These are phyloP conservation scores for Boletus fagicola DNA, from an alignment of 768 basidiomycete genomes.

Conservation along the genomic window DNA sequence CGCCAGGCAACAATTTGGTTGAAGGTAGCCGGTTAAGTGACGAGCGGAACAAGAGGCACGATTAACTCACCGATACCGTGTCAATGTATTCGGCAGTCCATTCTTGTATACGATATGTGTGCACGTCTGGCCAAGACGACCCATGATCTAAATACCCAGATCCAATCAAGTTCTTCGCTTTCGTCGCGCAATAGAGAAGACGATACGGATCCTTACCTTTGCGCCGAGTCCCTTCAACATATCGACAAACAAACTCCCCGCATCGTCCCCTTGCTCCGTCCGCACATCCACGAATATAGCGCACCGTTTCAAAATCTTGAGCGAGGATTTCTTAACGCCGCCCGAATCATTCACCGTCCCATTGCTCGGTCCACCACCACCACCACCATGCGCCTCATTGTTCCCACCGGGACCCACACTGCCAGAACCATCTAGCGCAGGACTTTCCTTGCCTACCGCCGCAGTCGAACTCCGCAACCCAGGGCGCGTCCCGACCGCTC, in stretches of 20 bases:
- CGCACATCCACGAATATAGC: slow-evolving; percentile 82
- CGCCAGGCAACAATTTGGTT: background rate
- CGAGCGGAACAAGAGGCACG: background rate
- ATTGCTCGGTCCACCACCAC: slow-evolving; percentile 15
- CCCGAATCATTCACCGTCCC: slow-evolving; percentile 22
- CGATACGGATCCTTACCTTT: slow-evolving; percentile 47
- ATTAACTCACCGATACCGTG: slow-evolving; percentile 58
- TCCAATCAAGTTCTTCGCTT: background rate
- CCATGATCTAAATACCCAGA: slow-evolving; percentile 46
- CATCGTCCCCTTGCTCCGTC: slow-evolving; percentile 74
- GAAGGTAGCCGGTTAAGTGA: background rate
- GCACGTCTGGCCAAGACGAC: slow-evolving; percentile 66
- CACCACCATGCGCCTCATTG: slow-evolving; percentile 19
- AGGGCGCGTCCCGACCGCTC: slow-evolving; percentile 48
- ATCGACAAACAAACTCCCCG: slow-evolving; percentile 75
- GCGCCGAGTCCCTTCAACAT: slow-evolving; percentile 82
- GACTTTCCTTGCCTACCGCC: slow-evolving; percentile 20
- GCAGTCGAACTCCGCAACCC: slow-evolving; percentile 45
- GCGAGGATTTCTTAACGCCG: slow-evolving; percentile 30
- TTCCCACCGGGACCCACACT: slow-evolving; percentile 27
- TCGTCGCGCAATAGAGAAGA: background rate
- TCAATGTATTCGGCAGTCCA: slow-evolving; percentile 70
- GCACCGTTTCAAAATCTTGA: slow-evolving; percentile 68
- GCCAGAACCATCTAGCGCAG: slow-evolving; percentile 35
- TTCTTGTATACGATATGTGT: slow-evolving; percentile 89